Evolutionary conservation across 305 asterid species (phyloP).

Genomic region (Lippia alba): DNA sequence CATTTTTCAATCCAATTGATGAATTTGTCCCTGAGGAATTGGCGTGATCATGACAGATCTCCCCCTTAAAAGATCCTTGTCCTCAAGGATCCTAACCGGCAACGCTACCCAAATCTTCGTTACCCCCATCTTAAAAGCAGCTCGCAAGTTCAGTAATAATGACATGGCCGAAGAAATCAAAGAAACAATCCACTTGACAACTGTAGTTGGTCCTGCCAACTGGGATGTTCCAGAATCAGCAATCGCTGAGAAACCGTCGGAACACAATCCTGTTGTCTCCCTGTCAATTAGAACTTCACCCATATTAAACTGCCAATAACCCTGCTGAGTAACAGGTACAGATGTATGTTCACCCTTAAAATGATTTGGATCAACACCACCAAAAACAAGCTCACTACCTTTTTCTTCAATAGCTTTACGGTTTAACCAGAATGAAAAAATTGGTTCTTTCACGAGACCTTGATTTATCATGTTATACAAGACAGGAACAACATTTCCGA

Average conservation of each 20-base stretch:
- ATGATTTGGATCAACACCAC: slow-evolving; percentile 85
- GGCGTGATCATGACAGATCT: too few species aligned
- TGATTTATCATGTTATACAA: slow-evolving; percentile 93
- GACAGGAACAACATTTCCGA: slow-evolving; percentile 77
- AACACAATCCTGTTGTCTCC: slow-evolving; percentile 78
- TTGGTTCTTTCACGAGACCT: slow-evolving; percentile 71
- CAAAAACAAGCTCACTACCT: slow-evolving; percentile 91
- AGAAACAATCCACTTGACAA: slow-evolving; percentile 19
- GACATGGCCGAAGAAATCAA: too few species aligned
- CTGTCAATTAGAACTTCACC: slow-evolving; percentile 86
- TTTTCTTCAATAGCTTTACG: slow-evolving; percentile 65
- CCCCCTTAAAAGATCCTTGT: too few species aligned
- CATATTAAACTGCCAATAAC: slow-evolving; percentile 98
- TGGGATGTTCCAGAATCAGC: slow-evolving; percentile 94
- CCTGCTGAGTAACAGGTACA: slow-evolving; percentile 84
- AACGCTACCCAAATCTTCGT: too few species aligned
- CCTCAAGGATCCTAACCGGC: too few species aligned
- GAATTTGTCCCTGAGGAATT: too few species aligned
- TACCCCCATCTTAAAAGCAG: too few species aligned
- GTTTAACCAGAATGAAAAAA: slow-evolving; percentile 89
- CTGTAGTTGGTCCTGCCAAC: slow-evolving; percentile 95
- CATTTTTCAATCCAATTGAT: too few species aligned
- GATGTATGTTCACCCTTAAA: slow-evolving; percentile 85
- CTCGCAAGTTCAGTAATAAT: too few species aligned
- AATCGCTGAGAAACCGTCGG: slow-evolving; percentile 88